These are phyloP conservation scores for Zymoseptoria passerinii DNA, from an alignment of 2,329 filamentous ascomycete genomes.

Conservation along the genomic window DNA sequence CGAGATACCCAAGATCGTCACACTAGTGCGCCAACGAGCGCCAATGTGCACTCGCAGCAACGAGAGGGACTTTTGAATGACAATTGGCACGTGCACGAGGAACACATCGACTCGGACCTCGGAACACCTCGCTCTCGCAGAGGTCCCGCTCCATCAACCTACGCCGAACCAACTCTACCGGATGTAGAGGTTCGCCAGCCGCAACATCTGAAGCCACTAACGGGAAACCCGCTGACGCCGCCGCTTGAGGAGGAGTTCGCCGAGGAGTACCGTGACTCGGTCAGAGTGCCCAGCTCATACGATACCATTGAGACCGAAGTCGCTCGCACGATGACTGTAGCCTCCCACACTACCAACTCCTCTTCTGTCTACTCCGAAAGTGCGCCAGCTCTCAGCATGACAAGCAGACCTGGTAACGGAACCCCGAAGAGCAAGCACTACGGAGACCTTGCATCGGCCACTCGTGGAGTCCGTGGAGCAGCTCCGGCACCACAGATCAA, in stretches of 20 bases:
- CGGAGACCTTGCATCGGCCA: constrained; percentile 40
- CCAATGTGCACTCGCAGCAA: constrained; percentile 19
- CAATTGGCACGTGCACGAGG: constrained; percentile 40
- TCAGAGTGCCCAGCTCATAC: neutral
- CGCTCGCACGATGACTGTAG: constrained; percentile 27
- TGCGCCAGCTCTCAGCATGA: constrained; percentile 20
- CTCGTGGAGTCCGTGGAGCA: constrained; percentile 29
- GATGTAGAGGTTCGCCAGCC: constrained; percentile 18
- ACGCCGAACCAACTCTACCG: constrained; percentile 11
- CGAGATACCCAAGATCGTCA: constrained; percentile 10
- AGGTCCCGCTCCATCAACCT: constrained; percentile 1
- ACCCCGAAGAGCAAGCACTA: constrained; percentile 40
- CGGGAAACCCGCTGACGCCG: constrained; percentile 42
- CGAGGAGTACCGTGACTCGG: constrained; percentile 6
- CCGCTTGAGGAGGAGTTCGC: constrained; percentile 16
- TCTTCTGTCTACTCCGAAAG: constrained; percentile 30
- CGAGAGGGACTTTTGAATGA: constrained; percentile 35
- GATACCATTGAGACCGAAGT: constrained; percentile 16
- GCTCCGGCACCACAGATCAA: neutral
- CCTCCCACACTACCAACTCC: constrained; percentile 19
- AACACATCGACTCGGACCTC: constrained; percentile 22
- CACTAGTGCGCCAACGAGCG: constrained; percentile 12
- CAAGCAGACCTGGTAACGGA: constrained; percentile 6
- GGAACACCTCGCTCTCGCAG: constrained; percentile 11
- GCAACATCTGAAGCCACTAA: constrained; percentile 30